Evolutionary conservation across 306 rosid genomes (phyloP).

Genomic region (Hippophae rhamnoides): DNA sequence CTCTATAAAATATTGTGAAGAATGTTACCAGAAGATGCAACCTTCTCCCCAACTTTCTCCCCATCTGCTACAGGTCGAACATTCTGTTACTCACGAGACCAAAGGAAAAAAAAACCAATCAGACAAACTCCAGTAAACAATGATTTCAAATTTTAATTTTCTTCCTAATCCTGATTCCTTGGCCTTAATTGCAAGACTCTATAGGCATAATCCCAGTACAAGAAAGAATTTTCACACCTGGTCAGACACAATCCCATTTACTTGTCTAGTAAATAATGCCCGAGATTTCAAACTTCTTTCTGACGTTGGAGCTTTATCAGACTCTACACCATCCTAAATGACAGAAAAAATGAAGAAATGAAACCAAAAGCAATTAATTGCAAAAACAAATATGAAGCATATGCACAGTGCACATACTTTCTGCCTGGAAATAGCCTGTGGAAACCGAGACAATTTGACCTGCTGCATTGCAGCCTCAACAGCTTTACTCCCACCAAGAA

Average conservation of each 20-base stretch:
- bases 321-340: constrained; percentile 64
- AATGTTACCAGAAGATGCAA: constrained; percentile 53
- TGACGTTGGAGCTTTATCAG: constrained; percentile 70
- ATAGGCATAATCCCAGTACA: constrained; percentile 4
- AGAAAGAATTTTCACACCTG: constrained; percentile 41
- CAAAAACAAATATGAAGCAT: constrained; percentile 9
- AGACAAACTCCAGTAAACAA: constrained; percentile 6
- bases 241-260: constrained; percentile 71
- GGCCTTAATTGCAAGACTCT: neutral
- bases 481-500: constrained; percentile 95
- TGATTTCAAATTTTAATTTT: neutral
- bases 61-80: constrained; percentile 53
- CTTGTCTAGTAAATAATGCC: constrained; percentile 69
- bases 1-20: neutral
- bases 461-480: constrained; percentile 73
- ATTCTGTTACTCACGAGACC: constrained; percentile 36
- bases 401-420: constrained; percentile 41
- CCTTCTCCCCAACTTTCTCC: constrained; percentile 66
- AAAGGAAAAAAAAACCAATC: constrained; percentile 8
- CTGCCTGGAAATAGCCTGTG: constrained; percentile 49
- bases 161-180: neutral
- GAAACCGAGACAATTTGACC: constrained; percentile 57
- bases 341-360: constrained; percentile 5
- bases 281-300: constrained; percentile 72
- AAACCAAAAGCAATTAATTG: neutral